phyloP scores from a whole-genome alignment of 805 yeast genomes.

The Ogataea siamensis region DNA sequence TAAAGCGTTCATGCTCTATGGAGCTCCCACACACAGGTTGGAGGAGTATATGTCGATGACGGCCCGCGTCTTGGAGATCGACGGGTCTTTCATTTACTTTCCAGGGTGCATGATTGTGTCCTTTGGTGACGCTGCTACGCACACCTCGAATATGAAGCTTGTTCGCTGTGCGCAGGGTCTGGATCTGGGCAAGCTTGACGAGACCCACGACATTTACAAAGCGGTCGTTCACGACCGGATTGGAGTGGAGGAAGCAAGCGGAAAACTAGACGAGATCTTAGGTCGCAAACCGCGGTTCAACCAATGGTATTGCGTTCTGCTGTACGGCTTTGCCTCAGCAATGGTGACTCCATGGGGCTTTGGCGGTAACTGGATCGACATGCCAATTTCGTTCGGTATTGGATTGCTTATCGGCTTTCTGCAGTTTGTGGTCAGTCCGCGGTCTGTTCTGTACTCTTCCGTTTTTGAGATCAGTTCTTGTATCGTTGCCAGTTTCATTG shows the following conservation, averaged over 20 bases:
- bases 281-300: conserved; percentile 60
- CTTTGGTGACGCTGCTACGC: conserved; percentile 90
- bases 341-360: conserved; percentile 85
- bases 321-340: conserved; percentile 79
- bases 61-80: conserved; percentile 86
- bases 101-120: conserved; percentile 96
- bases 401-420: conserved; percentile 82
- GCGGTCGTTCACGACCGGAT: conserved; percentile 84
- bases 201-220: conserved; percentile 81
- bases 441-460: conserved; percentile 77
- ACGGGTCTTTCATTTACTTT: conserved; percentile 85
- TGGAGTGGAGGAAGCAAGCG: conserved; percentile 85
- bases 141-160: conserved; percentile 91
- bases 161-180: conserved; percentile 89
- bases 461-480: conserved; percentile 93
- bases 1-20: conserved; percentile 86
- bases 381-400: conserved; percentile 78
- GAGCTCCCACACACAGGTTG: conserved; percentile 93
- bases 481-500: conserved; percentile 80
- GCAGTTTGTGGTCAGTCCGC: conserved; percentile 78
- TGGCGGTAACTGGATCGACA: conserved; percentile 83
- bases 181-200: conserved; percentile 75
- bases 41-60: conserved; percentile 95
- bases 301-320: conserved; percentile 72
- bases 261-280: conserved; percentile 65